phyloP scores from a whole-genome alignment of 495 filamentous ascomycete genomes.

The Bacidia gigantensis region DNA sequence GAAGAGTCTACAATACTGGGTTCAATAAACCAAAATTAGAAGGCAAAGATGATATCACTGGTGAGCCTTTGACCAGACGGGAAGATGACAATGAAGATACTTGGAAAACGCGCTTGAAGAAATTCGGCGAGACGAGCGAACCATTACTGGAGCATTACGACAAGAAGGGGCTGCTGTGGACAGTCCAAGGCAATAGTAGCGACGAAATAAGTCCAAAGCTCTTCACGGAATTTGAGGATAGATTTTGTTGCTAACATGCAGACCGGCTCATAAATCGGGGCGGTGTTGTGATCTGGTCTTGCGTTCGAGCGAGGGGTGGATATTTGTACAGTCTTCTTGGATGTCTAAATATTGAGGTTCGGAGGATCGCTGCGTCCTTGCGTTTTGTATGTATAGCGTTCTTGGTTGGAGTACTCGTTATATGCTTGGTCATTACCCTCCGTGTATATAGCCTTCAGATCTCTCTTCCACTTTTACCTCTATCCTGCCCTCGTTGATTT shows the following conservation, averaged over 20 bases:
- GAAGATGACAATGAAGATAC: conserved; percentile 76
- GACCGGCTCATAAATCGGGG: too few relatives aligned
- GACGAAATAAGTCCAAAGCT: conserved; percentile 89
- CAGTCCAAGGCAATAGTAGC: conserved; percentile 71
- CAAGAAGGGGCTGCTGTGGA: conserved; percentile 72
- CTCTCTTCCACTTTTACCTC: conserved; percentile 68
- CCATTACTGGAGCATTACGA: conserved; percentile 83
- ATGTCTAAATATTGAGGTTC: background rate
- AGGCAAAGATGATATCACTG: conserved; percentile 82
- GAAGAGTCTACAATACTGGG: conserved; percentile 82
- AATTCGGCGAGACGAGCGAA: conserved; percentile 75
- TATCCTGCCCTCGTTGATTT: conserved; percentile 74
- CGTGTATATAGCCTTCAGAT: background rate
- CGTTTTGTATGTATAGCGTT: too few relatives aligned
- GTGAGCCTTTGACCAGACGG: conserved; percentile 69
- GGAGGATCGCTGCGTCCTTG: too few relatives aligned
- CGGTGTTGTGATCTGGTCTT: conserved; percentile 9
- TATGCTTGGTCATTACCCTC: background rate
- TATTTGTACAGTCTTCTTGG: background rate
- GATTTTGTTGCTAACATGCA: conserved; percentile 43
- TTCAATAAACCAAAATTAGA: conserved; percentile 74
- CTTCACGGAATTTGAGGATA: conserved; percentile 59
- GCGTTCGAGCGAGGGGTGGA: background rate
- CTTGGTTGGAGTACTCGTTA: background rate
- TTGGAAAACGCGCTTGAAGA: conserved; percentile 62